A percentile compares a stretch with the other conserved stretches of the same genome.
Evolutionary conservation across 805 yeast genomes (phyloP).

Genomic region (Candida quercuum): DNA sequence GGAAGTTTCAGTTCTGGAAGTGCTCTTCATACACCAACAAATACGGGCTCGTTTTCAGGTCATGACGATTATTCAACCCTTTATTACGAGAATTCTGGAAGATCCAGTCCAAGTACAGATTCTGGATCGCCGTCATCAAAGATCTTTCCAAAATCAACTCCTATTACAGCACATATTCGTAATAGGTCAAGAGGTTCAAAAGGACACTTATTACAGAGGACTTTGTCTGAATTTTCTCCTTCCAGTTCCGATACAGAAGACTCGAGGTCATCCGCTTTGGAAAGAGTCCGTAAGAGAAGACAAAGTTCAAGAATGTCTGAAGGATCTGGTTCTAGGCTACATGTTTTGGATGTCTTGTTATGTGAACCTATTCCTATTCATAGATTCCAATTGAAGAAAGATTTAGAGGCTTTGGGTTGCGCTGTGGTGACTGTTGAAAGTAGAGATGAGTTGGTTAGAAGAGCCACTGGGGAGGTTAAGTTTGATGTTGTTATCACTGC

Average conservation of each 20-base stretch:
- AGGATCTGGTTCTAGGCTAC: slow-evolving; percentile 16
- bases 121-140: slow-evolving; percentile 23
- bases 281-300: slow-evolving; percentile 49
- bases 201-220: slow-evolving; percentile 17
- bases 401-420: slow-evolving; percentile 69
- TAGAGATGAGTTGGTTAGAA: slow-evolving; percentile 77
- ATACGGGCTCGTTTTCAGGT: slow-evolving; percentile 23
- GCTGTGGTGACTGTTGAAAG: slow-evolving; percentile 70
- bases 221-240: slow-evolving; percentile 37
- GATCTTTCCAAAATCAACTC: slow-evolving; percentile 15
- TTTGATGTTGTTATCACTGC: slow-evolving; percentile 84
- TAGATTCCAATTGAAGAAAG: slow-evolving; percentile 57
- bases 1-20: slow-evolving; percentile 15
- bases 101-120: slow-evolving; percentile 29
- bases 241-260: slow-evolving; percentile 67
- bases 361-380: slow-evolving; percentile 88
- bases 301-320: slow-evolving; percentile 37
- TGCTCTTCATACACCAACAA: slow-evolving; percentile 14
- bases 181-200: slow-evolving; percentile 16
- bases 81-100: slow-evolving; percentile 24
- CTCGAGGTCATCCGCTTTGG: slow-evolving; percentile 40
- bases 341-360: slow-evolving; percentile 58
- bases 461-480: slow-evolving; percentile 77
- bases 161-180: slow-evolving; percentile 11
- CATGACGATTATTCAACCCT: slow-evolving; percentile 23